Evolutionary conservation across 306 rosid species (phyloP).

Genomic region (Prunus mira): DNA sequence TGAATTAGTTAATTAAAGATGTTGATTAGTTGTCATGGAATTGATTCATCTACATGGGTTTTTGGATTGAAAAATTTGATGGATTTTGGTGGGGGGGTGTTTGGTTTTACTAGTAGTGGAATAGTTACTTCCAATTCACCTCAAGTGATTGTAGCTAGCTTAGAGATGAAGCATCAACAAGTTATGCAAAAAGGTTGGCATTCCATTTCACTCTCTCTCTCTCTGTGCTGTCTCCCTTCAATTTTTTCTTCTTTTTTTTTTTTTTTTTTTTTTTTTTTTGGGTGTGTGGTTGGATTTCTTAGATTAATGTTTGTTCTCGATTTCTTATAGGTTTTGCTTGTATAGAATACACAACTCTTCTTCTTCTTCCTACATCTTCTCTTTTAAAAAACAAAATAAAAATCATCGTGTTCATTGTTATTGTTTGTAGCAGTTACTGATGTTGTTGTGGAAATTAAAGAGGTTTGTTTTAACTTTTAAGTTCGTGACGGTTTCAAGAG

Average conservation of each 20-base stretch:
- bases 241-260: not conserved
- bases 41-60: slow-evolving; percentile 12
- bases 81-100: slow-evolving; percentile 26
- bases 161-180: slow-evolving; percentile 50
- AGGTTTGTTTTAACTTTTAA: not conserved
- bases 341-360: not conserved
- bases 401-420: not conserved
- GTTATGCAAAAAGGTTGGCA: slow-evolving; percentile 8
- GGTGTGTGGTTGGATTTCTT: too few species aligned
- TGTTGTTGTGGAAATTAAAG: not conserved
- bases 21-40: slow-evolving; percentile 23
- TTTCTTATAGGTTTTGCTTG: not conserved
- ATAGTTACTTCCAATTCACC: slow-evolving; percentile 14
- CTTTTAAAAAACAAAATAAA: not conserved
- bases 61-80: slow-evolving; percentile 50
- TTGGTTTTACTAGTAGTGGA: slow-evolving; percentile 18
- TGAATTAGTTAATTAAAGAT: slow-evolving; percentile 26
- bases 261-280: not conserved
- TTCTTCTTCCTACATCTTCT: not conserved
- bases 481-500: not conserved
- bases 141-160: slow-evolving; percentile 36
- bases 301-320: not conserved
- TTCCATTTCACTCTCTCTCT: slow-evolving; percentile 19
- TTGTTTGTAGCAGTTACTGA: not conserved
- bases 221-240: not conserved